Evolutionary conservation across 345 rosid species (phyloP), one percentile per base, ranked within the genome.

Genomic region (Angophora floribunda): DNA sequence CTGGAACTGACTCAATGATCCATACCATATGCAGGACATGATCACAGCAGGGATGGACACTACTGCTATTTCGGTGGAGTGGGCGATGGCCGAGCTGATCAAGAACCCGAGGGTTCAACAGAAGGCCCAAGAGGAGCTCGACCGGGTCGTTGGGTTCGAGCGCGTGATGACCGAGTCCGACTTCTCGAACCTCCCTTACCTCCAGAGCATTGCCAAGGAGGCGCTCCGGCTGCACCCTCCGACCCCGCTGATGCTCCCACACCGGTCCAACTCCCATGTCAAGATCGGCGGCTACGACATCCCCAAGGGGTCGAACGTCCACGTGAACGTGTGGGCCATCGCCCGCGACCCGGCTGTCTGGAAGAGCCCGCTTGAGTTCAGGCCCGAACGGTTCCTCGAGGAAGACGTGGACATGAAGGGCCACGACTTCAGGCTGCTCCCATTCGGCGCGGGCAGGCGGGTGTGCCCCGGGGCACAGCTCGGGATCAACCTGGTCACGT

Each of bases 11-110:
- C 47, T 70, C 13, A 13, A 70, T 70, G 9, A 47, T 70, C 47
- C 47, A 70, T 2, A 36, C 80, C 47, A 4, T 11, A 79, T 90
- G 91, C 93, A 96, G 99, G 98, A 97, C 90, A 97, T 97, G 99
- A 96, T 97, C 87, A 96, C 98, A 4, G 99, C 99, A 2, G 99
- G 99, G 52, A 96, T 94, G 98, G 99, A 97, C 91, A 97, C 99
- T 7, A 93, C 98, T 17, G 96, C 97, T 14, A 96, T 96, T 47
- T 89, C 96, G 8, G 96, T 91, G 13, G 99, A 97, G 85, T 97
- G 99, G 99, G 95, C 93, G 51, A 96, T 97, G 99, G 99, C 98
- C 0, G 98, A 97, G 91, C 90, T 97, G 52, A 90, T 96, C 85
- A 95, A 86, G 93, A 95, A 95, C 87, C 99, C 99, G 2, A 92